Conservation (phyloP, 2,329 filamentous ascomycete genomes). For the Clarireedia hainanense region DNA sequence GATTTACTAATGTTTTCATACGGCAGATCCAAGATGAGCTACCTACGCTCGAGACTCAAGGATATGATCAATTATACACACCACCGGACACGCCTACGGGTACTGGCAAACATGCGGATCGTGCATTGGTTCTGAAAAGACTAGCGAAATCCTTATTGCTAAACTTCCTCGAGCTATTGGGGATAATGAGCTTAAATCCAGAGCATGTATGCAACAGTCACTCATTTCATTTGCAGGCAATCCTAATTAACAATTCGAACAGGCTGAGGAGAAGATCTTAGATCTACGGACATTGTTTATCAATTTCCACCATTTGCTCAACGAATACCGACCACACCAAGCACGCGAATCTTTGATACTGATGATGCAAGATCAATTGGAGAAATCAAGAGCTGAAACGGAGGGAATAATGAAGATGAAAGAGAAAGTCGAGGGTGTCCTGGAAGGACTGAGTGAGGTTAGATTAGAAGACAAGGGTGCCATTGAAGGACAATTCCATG, state of each 20-base stretch:
- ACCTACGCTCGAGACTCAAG: constrained; percentile 60
- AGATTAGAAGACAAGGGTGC: constrained; percentile 12
- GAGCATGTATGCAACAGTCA: constrained; percentile 35
- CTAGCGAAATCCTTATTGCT: constrained; percentile 79
- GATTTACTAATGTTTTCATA: neutral
- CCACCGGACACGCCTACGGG: constrained; percentile 23
- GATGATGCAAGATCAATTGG: constrained; percentile 80
- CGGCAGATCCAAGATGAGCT: constrained; percentile 50
- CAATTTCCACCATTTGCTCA: constrained; percentile 89
- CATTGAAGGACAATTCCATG: constrained; percentile 13
- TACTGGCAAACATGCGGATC: constrained; percentile 50
- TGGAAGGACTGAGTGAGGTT: constrained; percentile 58
- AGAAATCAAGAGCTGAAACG: constrained; percentile 65
- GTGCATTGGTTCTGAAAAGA: constrained; percentile 62
- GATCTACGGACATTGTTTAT: constrained; percentile 77
- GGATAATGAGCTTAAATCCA: constrained; percentile 61
- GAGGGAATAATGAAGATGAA: constrained; percentile 57
- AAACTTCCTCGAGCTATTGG: constrained; percentile 80
- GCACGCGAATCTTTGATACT: constrained; percentile 79
- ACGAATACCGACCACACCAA: constrained; percentile 90
- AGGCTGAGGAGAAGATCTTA: constrained; percentile 63
- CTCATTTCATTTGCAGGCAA: neutral
- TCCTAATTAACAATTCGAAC: constrained; percentile 17
- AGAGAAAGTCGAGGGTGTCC: constrained; percentile 63
- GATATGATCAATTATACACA: constrained; percentile 61